Base-by-base conservation (phyloP, 2,329 filamentous ascomycete species). In the Xylariaceae sp. region DNA sequence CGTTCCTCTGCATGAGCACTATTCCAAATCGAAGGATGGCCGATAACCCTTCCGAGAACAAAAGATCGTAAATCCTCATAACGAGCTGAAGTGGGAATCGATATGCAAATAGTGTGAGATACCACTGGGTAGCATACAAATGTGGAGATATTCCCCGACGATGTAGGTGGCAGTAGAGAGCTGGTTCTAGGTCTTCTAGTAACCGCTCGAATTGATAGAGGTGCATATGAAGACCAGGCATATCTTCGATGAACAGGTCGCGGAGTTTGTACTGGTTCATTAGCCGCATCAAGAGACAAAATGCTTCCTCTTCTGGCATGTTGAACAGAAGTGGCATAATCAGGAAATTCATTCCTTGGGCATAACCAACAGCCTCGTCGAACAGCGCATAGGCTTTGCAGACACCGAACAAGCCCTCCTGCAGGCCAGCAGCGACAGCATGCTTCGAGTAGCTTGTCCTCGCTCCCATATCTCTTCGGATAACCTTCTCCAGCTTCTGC, bases 311-410 rank as follows among this genome's bases (percentile, higher is more conserved):
- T 66, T 97, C 91, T 2, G 90, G 87, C 90, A 97, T 95, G 62
- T 96, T 97, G 69, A 98, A 96, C 1, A 98, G 72, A 15, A 98
- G 65, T 18, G 94, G 93, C 89, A 97, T 97, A 37, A 89, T 87
- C 45, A 98, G 80, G 59, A 98, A 98, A 61, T 97, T 98, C 87
- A 98, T 96, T 60, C 93, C 93, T 64, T 98, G 93, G 0, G 94
- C 91, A 64, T 98, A 98, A 24, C 93, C 91, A 28, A 98, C 93
- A 7, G 76, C 85, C 57, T 95, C 89, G 57, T 98, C 93, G 54
- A 90, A 97, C 22, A 98, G 73, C 12, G 93, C 93, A 66, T 98
- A 98, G 2, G 93, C 90, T 65, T 97, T 98, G 71, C 93, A 98
- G 28, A 98, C 81, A 29, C 90, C 90, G 64, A 95, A 97, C 9